These are phyloP conservation scores for Thelephora aurantiotincta DNA, from an alignment of 768 basidiomycete species.

Conservation along the genomic window DNA sequence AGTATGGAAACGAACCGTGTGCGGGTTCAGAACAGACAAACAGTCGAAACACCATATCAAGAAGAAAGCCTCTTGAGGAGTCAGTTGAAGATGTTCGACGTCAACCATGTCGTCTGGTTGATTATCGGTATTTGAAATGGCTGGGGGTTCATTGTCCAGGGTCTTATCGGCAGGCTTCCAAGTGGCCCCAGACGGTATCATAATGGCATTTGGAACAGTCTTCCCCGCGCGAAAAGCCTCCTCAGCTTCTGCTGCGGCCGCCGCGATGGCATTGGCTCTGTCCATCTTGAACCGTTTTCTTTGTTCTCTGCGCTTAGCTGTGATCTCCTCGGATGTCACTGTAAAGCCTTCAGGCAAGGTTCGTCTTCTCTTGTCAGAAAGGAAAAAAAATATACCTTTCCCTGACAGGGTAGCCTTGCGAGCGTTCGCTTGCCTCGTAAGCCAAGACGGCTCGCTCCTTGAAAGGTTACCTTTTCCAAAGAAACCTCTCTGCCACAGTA, in stretches of 20 bases:
- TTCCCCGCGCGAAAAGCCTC: conserved; percentile 59
- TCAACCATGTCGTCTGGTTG: conserved; percentile 46
- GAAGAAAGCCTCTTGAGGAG: conserved; percentile 83
- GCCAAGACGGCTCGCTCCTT: conserved; percentile 91
- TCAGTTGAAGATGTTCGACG: conserved; percentile 84
- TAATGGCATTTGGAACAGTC: conserved; percentile 43
- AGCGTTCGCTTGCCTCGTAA: conserved; percentile 60
- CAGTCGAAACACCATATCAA: conserved; percentile 76
- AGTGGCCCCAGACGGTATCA: conserved; percentile 68
- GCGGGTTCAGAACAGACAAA: conserved; percentile 50
- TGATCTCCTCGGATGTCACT: conserved; percentile 83
- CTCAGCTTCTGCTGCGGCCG: conserved; percentile 70
- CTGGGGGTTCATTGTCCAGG: conserved; percentile 3
- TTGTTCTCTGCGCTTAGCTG: conserved; percentile 74
- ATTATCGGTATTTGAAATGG: conserved; percentile 10
- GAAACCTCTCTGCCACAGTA: conserved; percentile 84
- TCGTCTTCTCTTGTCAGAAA: background rate
- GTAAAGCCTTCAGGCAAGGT: background rate
- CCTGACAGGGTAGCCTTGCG: conserved; percentile 35
- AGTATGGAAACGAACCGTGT: conserved; percentile 36
- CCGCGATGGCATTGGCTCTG: conserved; percentile 77
- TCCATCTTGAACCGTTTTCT: conserved; percentile 89
- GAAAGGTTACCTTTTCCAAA: conserved; percentile 96
- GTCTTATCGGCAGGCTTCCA: conserved; percentile 40
- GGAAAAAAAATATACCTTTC: conserved; percentile 21